Evolutionary conservation across 208 protist species (phyloP), one percentile per base, ranked within the genome.

Genomic region (Trypanosoma congolense): DNA sequence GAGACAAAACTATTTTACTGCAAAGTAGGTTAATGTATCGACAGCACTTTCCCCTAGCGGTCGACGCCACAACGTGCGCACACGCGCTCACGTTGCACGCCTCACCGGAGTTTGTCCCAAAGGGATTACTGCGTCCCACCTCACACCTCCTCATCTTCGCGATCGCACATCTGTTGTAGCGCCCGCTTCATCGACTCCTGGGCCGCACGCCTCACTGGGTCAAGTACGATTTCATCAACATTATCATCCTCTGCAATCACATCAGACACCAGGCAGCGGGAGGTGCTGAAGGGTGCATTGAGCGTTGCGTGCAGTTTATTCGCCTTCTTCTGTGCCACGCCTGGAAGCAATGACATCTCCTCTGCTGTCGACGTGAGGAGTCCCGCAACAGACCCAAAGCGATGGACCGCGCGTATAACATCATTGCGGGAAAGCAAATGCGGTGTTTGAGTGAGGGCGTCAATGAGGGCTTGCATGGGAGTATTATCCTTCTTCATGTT

Each of bases 371-470:
- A 61, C 29, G 65, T 72, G 33, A 80, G 45, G 14, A 90, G 62
- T n/a, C 81, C 71, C 4, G 83, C 83, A 25, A 83, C 60, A 35
- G 70, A 73, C 3, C 45, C 61, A 26, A 77, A 73, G 18, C 77
- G 53, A 53, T 90, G 76, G n/a, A 65, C 61, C 10, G 80, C 60
- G 21, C 83, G 75, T 42, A 87, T 61, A 28, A 87, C 71, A 51
- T 90, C 83, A 35, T 58, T 71, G 24, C 77, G 63, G 3, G 65
- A 75, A 38, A 90, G 68, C 21, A 90, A 64, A 35, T 83, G 79
- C 14, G 83, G 83, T 1, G 79, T 83, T 57, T 90, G 83, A 10
- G 83, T 87, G 21, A 90, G 69, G 9, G 79, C 79, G 10, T 84
- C 72, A 55, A 85, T 80, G 35, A 87, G 70, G 1, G 75, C 29